Conservation (phyloP, 257 asterid species). For the Phtheirospermum japonicum region DNA sequence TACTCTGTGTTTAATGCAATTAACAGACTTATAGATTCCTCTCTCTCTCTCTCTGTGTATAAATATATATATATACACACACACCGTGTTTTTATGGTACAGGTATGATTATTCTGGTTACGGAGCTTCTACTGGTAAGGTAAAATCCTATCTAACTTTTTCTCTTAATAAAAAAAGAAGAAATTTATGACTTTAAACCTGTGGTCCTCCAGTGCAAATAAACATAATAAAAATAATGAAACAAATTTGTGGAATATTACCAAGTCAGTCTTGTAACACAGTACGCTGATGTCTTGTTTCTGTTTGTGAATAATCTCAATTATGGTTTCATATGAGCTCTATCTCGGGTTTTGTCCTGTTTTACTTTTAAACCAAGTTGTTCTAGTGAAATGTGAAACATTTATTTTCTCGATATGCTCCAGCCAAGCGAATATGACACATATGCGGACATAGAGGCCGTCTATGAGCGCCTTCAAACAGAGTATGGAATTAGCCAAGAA, state of each 20-base stretch:
- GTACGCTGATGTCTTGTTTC: not conserved
- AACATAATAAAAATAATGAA: not conserved
- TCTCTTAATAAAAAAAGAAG: not conserved
- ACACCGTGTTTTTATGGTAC: slow-evolving; percentile 28
- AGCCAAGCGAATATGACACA: slow-evolving; percentile 94
- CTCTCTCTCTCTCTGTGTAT: not conserved
- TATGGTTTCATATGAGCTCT: no score
- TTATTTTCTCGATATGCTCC: slow-evolving; percentile 27
- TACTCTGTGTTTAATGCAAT: not conserved
- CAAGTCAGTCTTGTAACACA: not conserved
- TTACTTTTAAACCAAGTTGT: not conserved
- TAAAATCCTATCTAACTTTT: slow-evolving; percentile 32
- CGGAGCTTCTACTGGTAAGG: slow-evolving; percentile 99
- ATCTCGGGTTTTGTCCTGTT: not conserved
- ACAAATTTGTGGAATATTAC: slow-evolving; percentile 1
- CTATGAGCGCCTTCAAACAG: slow-evolving; percentile 86
- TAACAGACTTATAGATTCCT: no score
- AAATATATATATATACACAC: not conserved
- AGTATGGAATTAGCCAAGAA: slow-evolving; percentile 92
- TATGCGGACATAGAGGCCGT: slow-evolving; percentile 98
- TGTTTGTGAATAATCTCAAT: slow-evolving; percentile 16
- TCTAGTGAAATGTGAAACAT: not conserved
- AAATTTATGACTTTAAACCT: not conserved
- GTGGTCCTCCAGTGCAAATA: not conserved
- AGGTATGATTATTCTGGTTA: slow-evolving; percentile 98